phyloP scores from a whole-genome alignment of 2,329 filamentous ascomycete genomes.

The Fusarium lyarnte region DNA sequence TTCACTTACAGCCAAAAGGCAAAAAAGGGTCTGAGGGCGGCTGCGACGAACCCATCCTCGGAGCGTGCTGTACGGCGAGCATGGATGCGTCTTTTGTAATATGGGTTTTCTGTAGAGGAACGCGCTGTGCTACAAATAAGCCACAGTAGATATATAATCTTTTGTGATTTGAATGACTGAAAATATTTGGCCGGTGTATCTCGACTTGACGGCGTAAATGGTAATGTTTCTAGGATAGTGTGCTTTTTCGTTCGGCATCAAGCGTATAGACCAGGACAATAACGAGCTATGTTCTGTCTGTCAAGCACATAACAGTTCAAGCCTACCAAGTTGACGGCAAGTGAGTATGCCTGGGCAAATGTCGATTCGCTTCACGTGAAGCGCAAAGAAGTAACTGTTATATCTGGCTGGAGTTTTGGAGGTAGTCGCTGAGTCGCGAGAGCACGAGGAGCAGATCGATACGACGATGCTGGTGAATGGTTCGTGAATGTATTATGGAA shows the following conservation, averaged over 20 bases:
- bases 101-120: slow-evolving; percentile 12
- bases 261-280: neutral
- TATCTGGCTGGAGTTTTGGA: neutral
- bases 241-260: slow-evolving; percentile 8
- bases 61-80: slow-evolving; percentile 63
- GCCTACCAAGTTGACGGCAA: neutral
- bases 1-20: slow-evolving; percentile 74
- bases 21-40: slow-evolving; percentile 62
- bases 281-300: neutral
- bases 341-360: neutral
- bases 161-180: neutral
- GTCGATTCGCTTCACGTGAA: neutral
- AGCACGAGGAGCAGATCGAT: slow-evolving; percentile 7
- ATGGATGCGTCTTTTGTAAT: slow-evolving; percentile 58
- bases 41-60: slow-evolving; percentile 69
- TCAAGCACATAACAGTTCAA: slow-evolving; percentile 6
- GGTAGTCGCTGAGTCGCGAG: neutral
- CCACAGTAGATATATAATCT: neutral
- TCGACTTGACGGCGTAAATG: neutral
- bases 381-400: neutral
- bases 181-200: neutral
- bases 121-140: slow-evolving; percentile 6
- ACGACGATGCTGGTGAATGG: slow-evolving; percentile 1
- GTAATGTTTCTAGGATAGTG: neutral
- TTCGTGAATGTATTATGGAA: slow-evolving; percentile 11